phyloP scores from a whole-genome alignment of 805 yeast genomes.

The Zygosaccharomyces kombuchaensis region DNA sequence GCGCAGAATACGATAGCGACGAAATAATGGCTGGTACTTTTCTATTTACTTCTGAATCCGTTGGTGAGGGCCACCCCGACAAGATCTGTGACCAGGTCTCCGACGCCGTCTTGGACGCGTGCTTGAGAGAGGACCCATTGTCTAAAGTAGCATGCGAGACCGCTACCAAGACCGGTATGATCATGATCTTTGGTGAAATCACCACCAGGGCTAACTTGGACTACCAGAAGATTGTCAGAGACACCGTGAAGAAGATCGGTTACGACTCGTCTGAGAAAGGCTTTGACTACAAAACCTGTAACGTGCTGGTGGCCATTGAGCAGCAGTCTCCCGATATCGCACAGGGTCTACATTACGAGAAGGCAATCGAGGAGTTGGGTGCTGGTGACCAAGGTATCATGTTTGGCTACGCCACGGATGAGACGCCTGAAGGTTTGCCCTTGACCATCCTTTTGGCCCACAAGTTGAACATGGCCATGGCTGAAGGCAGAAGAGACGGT shows the following conservation, averaged over 20 bases:
- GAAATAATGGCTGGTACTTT: slow-evolving; percentile 40
- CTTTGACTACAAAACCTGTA: slow-evolving; percentile 98
- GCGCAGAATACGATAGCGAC: neutral
- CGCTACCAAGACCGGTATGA: slow-evolving; percentile 98
- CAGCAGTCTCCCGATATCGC: slow-evolving; percentile 99
- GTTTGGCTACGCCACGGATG: slow-evolving; percentile 99
- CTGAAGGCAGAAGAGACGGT: slow-evolving; percentile 96
- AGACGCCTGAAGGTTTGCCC: slow-evolving; percentile 96
- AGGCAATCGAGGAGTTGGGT: slow-evolving; percentile 95
- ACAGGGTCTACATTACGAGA: slow-evolving; percentile 96
- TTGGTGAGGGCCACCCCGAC: slow-evolving; percentile 94
- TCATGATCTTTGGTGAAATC: slow-evolving; percentile 98
- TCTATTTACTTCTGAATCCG: slow-evolving; percentile 80
- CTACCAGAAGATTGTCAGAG: slow-evolving; percentile 96
- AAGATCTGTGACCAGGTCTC: slow-evolving; percentile 98
- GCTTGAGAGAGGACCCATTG: slow-evolving; percentile 90
- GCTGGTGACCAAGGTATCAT: slow-evolving; percentile 99
- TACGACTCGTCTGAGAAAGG: slow-evolving; percentile 95
- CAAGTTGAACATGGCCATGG: slow-evolving; percentile 93
- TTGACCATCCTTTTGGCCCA: slow-evolving; percentile 91
- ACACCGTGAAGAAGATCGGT: slow-evolving; percentile 97
- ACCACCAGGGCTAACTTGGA: slow-evolving; percentile 94
- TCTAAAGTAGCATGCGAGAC: slow-evolving; percentile 99
- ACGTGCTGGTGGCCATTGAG: slow-evolving; percentile 97
- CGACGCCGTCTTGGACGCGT: slow-evolving; percentile 97